Percentiles rank a stretch among this genome's conserved stretches.
Conservation (phyloP, 2,329 filamentous ascomycete species). For the Talaromyces sp. region DNA sequence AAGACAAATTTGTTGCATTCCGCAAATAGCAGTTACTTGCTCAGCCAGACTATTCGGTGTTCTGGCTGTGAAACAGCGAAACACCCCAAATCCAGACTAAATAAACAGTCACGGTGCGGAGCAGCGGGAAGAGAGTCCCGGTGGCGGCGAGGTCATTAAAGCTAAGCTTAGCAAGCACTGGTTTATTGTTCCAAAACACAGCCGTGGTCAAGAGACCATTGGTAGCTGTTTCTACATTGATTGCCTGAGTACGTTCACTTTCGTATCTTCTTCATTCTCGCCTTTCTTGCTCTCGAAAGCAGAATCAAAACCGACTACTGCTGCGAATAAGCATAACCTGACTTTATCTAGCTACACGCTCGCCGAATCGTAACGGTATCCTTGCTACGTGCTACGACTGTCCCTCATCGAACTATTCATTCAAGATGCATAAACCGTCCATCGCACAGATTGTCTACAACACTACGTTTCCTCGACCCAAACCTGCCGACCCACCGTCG, state of each 20-base stretch:
- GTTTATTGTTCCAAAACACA: constrained; percentile 5
- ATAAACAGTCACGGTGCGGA: not conserved
- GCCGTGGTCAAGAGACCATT: not conserved
- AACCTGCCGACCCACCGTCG: constrained; percentile 55
- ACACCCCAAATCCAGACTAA: not conserved
- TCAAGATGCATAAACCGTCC: constrained; percentile 57
- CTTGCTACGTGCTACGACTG: not conserved
- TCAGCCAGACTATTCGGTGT: not conserved
- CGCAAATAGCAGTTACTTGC: not conserved
- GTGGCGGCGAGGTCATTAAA: not conserved
- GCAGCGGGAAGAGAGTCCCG: constrained; percentile 4
- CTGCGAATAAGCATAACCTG: not conserved
- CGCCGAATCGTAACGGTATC: not conserved
- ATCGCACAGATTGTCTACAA: constrained; percentile 58
- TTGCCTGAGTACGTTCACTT: not conserved
- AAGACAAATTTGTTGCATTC: not conserved
- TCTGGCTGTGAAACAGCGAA: not conserved
- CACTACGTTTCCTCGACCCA: constrained; percentile 56
- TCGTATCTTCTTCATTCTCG: not conserved
- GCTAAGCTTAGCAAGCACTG: not conserved
- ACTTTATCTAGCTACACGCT: not conserved
- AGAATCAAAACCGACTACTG: too few relatives aligned
- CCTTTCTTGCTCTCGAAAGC: not conserved
- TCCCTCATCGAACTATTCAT: constrained; percentile 21
- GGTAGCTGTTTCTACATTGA: not conserved